Evolutionary conservation across 495 filamentous ascomycete genomes (phyloP).

Genomic region (Aspergillus avenaceus): DNA sequence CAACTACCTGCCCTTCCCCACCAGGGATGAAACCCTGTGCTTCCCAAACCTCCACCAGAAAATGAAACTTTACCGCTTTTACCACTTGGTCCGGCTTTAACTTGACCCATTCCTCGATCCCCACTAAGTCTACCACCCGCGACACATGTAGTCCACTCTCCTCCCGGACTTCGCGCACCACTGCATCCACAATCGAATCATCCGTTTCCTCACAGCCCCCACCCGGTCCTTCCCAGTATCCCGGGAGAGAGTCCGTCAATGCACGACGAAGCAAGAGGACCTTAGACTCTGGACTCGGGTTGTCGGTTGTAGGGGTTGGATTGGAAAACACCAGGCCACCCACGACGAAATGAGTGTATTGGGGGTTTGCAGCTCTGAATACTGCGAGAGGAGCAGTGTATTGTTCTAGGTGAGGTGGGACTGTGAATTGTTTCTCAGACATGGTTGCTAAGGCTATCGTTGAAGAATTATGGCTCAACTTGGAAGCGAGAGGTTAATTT

Average conservation of each 20-base stretch:
- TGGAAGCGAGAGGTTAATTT: no score
- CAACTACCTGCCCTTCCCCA: not conserved
- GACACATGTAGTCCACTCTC: slow-evolving; percentile 53
- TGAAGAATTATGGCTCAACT: no score
- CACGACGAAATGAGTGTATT: slow-evolving; percentile 32
- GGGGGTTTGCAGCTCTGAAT: slow-evolving; percentile 28
- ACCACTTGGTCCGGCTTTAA: slow-evolving; percentile 10
- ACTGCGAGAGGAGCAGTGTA: slow-evolving; percentile 31
- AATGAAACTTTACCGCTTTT: slow-evolving; percentile 30
- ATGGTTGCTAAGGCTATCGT: no score
- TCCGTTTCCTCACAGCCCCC: slow-evolving; percentile 41
- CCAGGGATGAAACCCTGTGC: not conserved
- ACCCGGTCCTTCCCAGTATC: slow-evolving; percentile 57
- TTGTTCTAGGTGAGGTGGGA: slow-evolving; percentile 35
- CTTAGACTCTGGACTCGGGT: slow-evolving; percentile 9
- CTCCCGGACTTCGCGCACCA: slow-evolving; percentile 54
- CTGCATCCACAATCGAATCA: slow-evolving; percentile 47
- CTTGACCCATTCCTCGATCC: slow-evolving; percentile 27
- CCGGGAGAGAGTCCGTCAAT: slow-evolving; percentile 37
- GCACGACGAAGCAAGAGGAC: slow-evolving; percentile 54
- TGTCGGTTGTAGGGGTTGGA: not conserved
- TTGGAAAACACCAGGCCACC: slow-evolving; percentile 42
- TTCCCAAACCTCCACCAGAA: slow-evolving; percentile 37
- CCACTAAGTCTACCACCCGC: slow-evolving; percentile 39
- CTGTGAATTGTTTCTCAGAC: no score